Conservation (phyloP, 495 filamentous ascomycete genomes). For the Penicillium mononematosum region DNA sequence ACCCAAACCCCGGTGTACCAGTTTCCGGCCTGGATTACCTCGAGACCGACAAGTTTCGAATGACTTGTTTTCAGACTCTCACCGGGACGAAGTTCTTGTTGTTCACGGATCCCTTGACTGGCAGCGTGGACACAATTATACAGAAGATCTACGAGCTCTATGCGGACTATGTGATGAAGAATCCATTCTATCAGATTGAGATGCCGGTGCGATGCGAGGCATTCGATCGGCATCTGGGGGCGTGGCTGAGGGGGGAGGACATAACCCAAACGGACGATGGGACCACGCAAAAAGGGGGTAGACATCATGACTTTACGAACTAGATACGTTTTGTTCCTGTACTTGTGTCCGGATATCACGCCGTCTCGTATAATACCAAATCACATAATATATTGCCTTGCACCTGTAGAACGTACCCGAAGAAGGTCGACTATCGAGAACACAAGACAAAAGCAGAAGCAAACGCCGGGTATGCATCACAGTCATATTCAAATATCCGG, state of each 20-base stretch:
- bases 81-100: slow-evolving; percentile 95
- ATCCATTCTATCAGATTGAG: slow-evolving; percentile 96
- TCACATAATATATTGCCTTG: slow-evolving; percentile 26
- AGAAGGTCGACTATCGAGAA: slow-evolving; percentile 24
- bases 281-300: slow-evolving; percentile 6
- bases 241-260: slow-evolving; percentile 42
- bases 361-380: slow-evolving; percentile 27
- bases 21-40: slow-evolving; percentile 79
- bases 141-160: slow-evolving; percentile 90
- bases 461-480: slow-evolving; percentile 51
- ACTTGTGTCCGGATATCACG: slow-evolving; percentile 7
- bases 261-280: slow-evolving; percentile 15
- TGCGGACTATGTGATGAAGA: slow-evolving; percentile 98
- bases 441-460: slow-evolving; percentile 29
- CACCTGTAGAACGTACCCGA: slow-evolving; percentile 14
- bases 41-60: slow-evolving; percentile 84
- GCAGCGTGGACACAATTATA: slow-evolving; percentile 79
- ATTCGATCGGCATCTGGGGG: slow-evolving; percentile 79
- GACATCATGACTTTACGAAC: slow-evolving; percentile 33
- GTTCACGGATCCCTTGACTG: slow-evolving; percentile 89
- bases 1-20: slow-evolving; percentile 50
- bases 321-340: slow-evolving; percentile 24
- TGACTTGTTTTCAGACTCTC: slow-evolving; percentile 92
- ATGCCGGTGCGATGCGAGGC: slow-evolving; percentile 96
- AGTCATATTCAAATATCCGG: slow-evolving; percentile 25